Base-by-base conservation (phyloP, 139 green algal species). In the Volvox reticuliferus region DNA sequence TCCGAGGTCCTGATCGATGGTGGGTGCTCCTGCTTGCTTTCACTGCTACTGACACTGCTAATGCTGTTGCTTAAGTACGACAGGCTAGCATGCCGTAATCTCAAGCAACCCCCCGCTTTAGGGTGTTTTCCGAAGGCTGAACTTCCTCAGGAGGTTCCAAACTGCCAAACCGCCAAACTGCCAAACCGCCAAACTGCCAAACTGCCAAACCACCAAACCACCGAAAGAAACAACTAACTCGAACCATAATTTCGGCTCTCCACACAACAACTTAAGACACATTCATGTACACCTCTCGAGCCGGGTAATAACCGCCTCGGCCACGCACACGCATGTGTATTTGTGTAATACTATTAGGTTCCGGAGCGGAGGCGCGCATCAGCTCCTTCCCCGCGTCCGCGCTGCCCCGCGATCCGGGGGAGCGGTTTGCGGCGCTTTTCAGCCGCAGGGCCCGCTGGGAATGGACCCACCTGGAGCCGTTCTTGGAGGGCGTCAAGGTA, bases 361-460 rank as follows among this genome's bases (percentile, higher is more conserved):
- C 79, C 33, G 90, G 90, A 26, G 0, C 65, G 16, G 79, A 63
- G 32, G 75, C 88, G 12, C 63, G 81, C 55, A 69, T 97, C 84
- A 65, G 32, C 30, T 44, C 81, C 67, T 94, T 96, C 68, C 89
- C 95, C 20, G 91, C 88, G 30, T 30, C 73, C 1, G 30, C 32
- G 18, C 93, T 98, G 50, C 95, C 96, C 0, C 20, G 37, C 17
- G 93, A 96, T 36, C 92, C 96, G 0, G 90, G 69, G 14, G 30
- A 76, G 18, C 91, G 96, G 73, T 98, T 98, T 90, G 87, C 88
- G 0, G 86, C 88, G 44, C 93, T 98, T 37, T 98, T 98, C 93
- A 73, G 65, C 0, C 88, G 86, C 65, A 79, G 92, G 26, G 36
- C 86, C 0, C 89, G 89, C 44, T 98, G 96, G 96, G 90, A 93